Evolutionary conservation across 169 alveolate genomes (phyloP), one percentile per base, ranked within the genome.

Genomic region (Besnoitia besnoiti): DNA sequence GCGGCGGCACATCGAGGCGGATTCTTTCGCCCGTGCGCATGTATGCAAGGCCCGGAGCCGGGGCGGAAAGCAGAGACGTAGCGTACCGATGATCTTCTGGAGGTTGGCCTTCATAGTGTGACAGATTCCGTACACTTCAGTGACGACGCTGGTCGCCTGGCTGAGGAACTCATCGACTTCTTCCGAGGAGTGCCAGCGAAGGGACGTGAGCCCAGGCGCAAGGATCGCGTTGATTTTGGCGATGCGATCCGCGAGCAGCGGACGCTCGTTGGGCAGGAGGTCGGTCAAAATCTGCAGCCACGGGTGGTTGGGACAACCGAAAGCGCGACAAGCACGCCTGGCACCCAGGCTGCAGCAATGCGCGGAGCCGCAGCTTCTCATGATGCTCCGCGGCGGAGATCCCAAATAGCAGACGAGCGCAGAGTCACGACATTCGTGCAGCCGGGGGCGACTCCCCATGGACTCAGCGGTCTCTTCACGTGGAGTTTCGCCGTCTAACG

Each of bases 211-310:
- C 67, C 99, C 99, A 33, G 99, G 99, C 59, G 97, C 94, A 49
- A 98, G 94, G 8, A 95, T 96, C 47, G 93, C 89, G 91, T 98
- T 98, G 96, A 98, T 98, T 90, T 95, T 96, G 21, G 93, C 96
- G 67, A 98, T 96, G 93, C 98, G 96, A 42, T 96, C 97, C 77
- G 96, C 97, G 5, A 98, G 96, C 92, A 98, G 94, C n/a, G 99
- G 99, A 84, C 96, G 97, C 95, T 98, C 99, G 35, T 97, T 98
- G 2, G 98, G 98, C 61, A 96, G 97, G 89, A 98, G 93, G 46
- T 97, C 97, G 1, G 97, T 97, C 40, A 97, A 94, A 59, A 98
- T 85, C 93, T 90, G 93, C 33, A 12, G 12, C n/a, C n/a, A n/a
- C n/a, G n/a, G n/a, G n/a, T n/a, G n/a, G n/a, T n/a, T n/a, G n/a